Conservation (phyloP, 495 filamentous ascomycete genomes). For the Daldinia decipiens region DNA sequence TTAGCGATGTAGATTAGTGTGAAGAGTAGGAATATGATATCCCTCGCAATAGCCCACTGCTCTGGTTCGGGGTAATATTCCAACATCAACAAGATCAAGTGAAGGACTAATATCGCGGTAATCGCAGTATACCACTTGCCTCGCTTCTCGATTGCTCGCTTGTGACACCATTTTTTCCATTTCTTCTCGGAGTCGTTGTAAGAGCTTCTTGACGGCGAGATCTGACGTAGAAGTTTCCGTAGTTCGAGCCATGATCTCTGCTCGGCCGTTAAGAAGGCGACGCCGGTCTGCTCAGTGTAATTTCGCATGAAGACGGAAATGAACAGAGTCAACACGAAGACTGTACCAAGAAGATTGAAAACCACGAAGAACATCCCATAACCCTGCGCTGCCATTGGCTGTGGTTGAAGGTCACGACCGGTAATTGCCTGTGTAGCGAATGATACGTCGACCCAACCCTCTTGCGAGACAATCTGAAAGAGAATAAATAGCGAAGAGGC, state of each 20-base stretch:
- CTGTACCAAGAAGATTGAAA: constrained; percentile 95
- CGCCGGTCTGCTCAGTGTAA: constrained; percentile 98
- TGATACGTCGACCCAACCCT: constrained; percentile 96
- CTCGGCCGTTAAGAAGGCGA: constrained; percentile 95
- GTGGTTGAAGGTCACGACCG: constrained; percentile 76
- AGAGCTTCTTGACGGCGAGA: constrained; percentile 90
- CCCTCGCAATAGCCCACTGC: constrained; percentile 74
- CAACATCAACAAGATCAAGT: constrained; percentile 82
- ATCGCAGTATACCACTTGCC: constrained; percentile 90
- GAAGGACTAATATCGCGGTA: constrained; percentile 80
- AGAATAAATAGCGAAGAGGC: constrained; percentile 91
- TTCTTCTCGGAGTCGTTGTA: constrained; percentile 74
- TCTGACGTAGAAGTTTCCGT: constrained; percentile 90
- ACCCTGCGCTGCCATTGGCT: constrained; percentile 72
- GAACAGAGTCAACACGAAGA: constrained; percentile 97
- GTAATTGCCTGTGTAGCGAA: constrained; percentile 83
- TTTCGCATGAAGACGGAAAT: constrained; percentile 99
- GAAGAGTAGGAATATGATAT: constrained; percentile 82
- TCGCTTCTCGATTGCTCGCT: constrained; percentile 90
- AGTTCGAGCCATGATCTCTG: constrained; percentile 97
- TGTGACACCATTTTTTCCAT: constrained; percentile 94
- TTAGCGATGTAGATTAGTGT: constrained; percentile 88
- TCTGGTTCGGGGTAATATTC: constrained; percentile 82
- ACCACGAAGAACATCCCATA: constrained; percentile 94
- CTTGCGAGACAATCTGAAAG: constrained; percentile 98